These are phyloP conservation scores for Candida manassasensis DNA, from an alignment of 805 yeast genomes.

Conservation along the genomic window DNA sequence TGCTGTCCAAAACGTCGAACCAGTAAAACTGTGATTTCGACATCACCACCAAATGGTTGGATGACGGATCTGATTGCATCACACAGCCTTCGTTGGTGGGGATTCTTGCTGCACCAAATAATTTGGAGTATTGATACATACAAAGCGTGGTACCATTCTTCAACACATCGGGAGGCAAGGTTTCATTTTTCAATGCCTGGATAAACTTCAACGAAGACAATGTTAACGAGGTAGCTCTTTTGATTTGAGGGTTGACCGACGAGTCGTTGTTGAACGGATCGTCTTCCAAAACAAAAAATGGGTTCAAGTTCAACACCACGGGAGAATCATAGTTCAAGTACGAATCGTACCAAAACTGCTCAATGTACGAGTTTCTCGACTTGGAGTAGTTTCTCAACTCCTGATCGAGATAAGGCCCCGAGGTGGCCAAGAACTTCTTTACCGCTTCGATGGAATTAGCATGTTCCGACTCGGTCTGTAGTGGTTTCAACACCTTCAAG, in stretches of 20 bases:
- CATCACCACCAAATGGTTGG: slow-evolving; percentile 78
- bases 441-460: slow-evolving; percentile 56
- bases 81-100: slow-evolving; percentile 79
- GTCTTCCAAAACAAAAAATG: slow-evolving; percentile 85
- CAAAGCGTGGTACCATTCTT: slow-evolving; percentile 63
- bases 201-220: slow-evolving; percentile 75
- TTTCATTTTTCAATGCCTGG: slow-evolving; percentile 70
- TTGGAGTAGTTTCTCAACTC: slow-evolving; percentile 59
- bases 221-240: slow-evolving; percentile 76
- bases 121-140: slow-evolving; percentile 86
- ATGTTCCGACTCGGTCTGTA: slow-evolving; percentile 77
- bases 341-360: slow-evolving; percentile 92
- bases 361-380: slow-evolving; percentile 74
- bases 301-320: slow-evolving; percentile 87
- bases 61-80: slow-evolving; percentile 71
- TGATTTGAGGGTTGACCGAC: slow-evolving; percentile 51
- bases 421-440: slow-evolving; percentile 45
- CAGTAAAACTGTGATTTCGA: slow-evolving; percentile 88
- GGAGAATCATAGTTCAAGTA: slow-evolving; percentile 84
- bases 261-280: slow-evolving; percentile 74
- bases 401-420: slow-evolving; percentile 56
- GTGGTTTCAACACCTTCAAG: slow-evolving; percentile 63
- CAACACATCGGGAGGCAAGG: slow-evolving; percentile 65
- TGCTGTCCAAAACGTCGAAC: slow-evolving; percentile 83
- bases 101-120: slow-evolving; percentile 84